Conservation (phyloP, 305 asterid species). For the Rubia tinctorum region DNA sequence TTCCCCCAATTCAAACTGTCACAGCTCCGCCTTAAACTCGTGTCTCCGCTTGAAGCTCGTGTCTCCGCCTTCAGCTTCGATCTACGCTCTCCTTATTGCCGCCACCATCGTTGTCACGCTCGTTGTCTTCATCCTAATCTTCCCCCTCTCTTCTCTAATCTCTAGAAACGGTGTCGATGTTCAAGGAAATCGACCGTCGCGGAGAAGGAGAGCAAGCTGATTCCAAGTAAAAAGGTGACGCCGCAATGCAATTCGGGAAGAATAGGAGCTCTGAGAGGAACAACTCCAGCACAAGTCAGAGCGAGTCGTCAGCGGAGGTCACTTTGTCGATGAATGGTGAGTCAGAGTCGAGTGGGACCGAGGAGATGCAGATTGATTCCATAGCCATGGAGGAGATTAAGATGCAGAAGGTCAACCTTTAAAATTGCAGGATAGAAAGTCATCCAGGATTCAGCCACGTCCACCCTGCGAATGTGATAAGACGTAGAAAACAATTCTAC, state of each 20-base stretch:
- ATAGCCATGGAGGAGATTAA: no score
- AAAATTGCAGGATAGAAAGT: no score
- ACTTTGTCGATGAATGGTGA: constrained; percentile 39
- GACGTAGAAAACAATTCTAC: no score
- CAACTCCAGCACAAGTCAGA: constrained; percentile 56
- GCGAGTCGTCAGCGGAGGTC: constrained; percentile 59
- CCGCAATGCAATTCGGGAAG: constrained; percentile 34
- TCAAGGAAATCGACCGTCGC: constrained; percentile 28
- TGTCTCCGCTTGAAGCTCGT: no score
- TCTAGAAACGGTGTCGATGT: constrained; percentile 45
- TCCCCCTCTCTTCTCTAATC: constrained; percentile 39
- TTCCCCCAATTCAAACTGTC: no score
- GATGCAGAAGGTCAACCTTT: no score
- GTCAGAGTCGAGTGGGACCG: no score
- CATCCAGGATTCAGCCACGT: no score
- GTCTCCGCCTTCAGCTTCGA: no score
- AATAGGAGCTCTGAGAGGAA: constrained; percentile 64
- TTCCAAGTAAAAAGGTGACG: constrained; percentile 33
- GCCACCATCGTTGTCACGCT: constrained; percentile 42
- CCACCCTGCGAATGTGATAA: no score
- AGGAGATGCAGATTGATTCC: no score
- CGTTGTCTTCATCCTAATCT: constrained; percentile 36
- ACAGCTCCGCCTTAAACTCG: no score
- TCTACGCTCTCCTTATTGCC: constrained; percentile 45
- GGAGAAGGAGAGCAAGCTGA: constrained; percentile 35